Evolutionary conservation across 176 grass and related monocot genomes (phyloP).

Genomic region (Oryza officinalis): DNA sequence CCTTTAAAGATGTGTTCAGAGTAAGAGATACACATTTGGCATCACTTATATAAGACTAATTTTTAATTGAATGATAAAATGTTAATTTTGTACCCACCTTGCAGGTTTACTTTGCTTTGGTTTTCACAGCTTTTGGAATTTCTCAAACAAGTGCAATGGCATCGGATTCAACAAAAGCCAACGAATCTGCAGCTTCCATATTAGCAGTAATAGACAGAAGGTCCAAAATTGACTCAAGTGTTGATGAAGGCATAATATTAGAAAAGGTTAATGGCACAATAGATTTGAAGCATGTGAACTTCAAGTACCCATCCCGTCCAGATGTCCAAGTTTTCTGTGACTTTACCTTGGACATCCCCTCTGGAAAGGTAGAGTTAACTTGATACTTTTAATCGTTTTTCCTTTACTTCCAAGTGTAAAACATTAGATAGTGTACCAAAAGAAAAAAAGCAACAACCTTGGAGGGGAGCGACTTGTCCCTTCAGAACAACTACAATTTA

Average conservation of each 20-base stretch:
- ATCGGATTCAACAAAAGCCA: conserved; percentile 58
- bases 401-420: neutral
- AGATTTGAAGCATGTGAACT: conserved; percentile 56
- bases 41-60: conserved; percentile 8
- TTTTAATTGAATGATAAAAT: neutral
- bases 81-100: neutral
- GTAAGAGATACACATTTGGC: conserved; percentile 39
- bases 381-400: neutral
- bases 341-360: conserved; percentile 50
- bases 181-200: conserved; percentile 49
- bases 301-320: conserved; percentile 68
- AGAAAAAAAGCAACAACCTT: neutral
- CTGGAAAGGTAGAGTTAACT: conserved; percentile 52
- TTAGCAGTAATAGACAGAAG: conserved; percentile 57
- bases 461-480: neutral
- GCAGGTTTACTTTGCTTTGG: conserved; percentile 64
- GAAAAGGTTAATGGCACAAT: conserved; percentile 51
- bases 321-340: conserved; percentile 62
- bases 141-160: conserved; percentile 58
- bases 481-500: too few relatives aligned
- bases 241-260: conserved; percentile 47
- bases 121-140: conserved; percentile 60
- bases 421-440: neutral
- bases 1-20: conserved; percentile 58
- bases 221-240: conserved; percentile 60